Base-by-base conservation (phyloP, 1,284 basidiomycete genomes). In the Testicularia cyperi region DNA sequence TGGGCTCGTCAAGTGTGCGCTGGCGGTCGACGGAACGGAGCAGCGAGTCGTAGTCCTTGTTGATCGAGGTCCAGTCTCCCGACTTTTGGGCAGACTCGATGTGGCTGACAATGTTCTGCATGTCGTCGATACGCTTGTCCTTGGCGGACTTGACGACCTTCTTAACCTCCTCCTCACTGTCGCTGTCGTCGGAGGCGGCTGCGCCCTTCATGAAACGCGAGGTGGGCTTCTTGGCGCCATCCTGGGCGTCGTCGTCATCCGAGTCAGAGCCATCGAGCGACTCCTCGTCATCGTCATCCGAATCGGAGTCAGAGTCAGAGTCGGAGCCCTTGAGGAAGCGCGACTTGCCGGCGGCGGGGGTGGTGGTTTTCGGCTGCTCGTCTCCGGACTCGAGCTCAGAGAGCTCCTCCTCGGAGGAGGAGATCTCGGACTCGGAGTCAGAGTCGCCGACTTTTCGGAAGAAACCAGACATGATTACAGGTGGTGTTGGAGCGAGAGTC, bases 61-160 rank as follows among this genome's bases (percentile, higher is more conserved):
- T 38, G 70, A 92, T 95, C 25, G 86, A 86, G 18, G 87, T 86
- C 95, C 95, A 99, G 80, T 99, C 92, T 38, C 79, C 77, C 70
- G 92, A 94, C 81, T 92, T 94, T 67, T 91, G 82, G 20, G 88
- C 92, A 77, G 98, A 98, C 46, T 95, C 90, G 79, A 98, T 94
- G 38, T 82, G 82, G 79, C 88, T 90, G 41, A 90, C 88, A 10
- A 87, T 87, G 63, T 69, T 84, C 78, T 90, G 88, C 83, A 94
- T 90, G 80, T 92, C 88, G 52, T 88, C 89, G 66, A 88, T 77
- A 37, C 90, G 82, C 78, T 89, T 91, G 77, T 90, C 88, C 70
- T 86, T 86, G 30, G 90, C 91, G 71, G 87, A 90, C 77, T 89
- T 88, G 42, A 88, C 85, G 25, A 88, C 82, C 36, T 82, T 81